A percentile compares a stretch with the other conserved stretches of the same genome.
These are phyloP conservation scores for Paratinospora sagittata DNA, from an alignment of 164 flowering plant genomes.

Conservation along the genomic window DNA sequence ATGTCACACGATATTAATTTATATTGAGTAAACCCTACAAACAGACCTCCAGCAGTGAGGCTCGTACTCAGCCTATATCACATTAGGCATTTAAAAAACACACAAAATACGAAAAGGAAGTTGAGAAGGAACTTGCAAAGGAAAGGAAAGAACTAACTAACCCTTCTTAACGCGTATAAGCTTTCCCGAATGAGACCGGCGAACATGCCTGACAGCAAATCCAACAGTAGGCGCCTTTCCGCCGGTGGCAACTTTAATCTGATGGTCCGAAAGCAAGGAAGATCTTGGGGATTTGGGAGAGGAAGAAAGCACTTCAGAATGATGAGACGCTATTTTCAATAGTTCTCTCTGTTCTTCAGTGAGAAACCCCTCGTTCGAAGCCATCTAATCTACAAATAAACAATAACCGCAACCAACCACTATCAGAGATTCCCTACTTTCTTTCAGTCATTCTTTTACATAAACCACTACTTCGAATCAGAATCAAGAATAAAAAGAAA, in stretches of 20 bases:
- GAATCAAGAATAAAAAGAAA: too few relatives aligned
- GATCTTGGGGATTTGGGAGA: constrained; percentile 56
- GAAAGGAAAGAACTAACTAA: constrained; percentile 20
- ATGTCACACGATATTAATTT: not conserved
- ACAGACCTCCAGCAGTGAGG: too few relatives aligned
- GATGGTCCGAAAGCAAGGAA: constrained; percentile 50
- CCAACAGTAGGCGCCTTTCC: constrained; percentile 47
- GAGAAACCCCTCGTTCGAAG: constrained; percentile 77
- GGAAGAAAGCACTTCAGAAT: constrained; percentile 32
- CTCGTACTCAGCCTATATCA: too few relatives aligned
- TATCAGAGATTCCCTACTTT: constrained; percentile 2
- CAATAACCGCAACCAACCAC: too few relatives aligned
- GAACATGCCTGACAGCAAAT: constrained; percentile 61
- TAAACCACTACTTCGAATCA: too few relatives aligned
- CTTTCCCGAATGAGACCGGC: constrained; percentile 88
- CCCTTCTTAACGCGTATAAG: constrained; percentile 77
- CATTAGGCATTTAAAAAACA: not conserved
- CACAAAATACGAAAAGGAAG: not conserved
- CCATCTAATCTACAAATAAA: constrained; percentile 33
- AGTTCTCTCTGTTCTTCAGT: constrained; percentile 80
- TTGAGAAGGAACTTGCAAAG: not conserved
- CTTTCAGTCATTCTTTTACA: too few relatives aligned
- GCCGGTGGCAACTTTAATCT: constrained; percentile 50
- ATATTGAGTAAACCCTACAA: too few relatives aligned
- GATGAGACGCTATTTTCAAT: constrained; percentile 32